Evolutionary conservation across 2,329 filamentous ascomycete genomes (phyloP).

Genomic region (Fusarium nelsonii): DNA sequence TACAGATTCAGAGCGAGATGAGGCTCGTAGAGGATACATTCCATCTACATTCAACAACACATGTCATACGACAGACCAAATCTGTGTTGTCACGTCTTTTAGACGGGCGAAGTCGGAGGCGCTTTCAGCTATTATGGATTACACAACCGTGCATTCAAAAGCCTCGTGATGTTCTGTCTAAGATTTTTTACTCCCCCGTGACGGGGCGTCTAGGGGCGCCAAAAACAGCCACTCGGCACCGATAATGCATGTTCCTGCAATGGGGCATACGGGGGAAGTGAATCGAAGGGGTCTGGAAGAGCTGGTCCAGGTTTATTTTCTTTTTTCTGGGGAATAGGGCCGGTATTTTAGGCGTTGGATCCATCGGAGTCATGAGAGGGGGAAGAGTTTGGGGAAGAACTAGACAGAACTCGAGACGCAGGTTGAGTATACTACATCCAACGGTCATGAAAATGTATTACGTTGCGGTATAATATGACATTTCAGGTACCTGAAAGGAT

Average conservation of each 20-base stretch:
- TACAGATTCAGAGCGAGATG: slow-evolving; percentile 25
- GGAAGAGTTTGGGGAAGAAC: slow-evolving; percentile 18
- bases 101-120: slow-evolving; percentile 43
- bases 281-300: slow-evolving; percentile 44
- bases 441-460: not conserved
- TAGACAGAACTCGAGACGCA: slow-evolving; percentile 13
- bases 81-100: slow-evolving; percentile 38
- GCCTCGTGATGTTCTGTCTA: slow-evolving; percentile 37
- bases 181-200: slow-evolving; percentile 38
- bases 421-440: slow-evolving; percentile 9
- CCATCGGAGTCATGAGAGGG: slow-evolving; percentile 14
- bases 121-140: slow-evolving; percentile 27
- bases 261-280: slow-evolving; percentile 28
- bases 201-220: slow-evolving; percentile 35
- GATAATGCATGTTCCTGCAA: slow-evolving; percentile 38
- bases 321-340: slow-evolving; percentile 33
- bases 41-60: not conserved
- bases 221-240: slow-evolving; percentile 30
- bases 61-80: slow-evolving; percentile 44
- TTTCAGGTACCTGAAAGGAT: not conserved
- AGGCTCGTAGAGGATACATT: slow-evolving; percentile 21
- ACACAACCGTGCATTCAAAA: slow-evolving; percentile 41
- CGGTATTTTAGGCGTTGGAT: not conserved
- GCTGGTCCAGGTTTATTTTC: slow-evolving; percentile 9
- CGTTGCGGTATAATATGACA: not conserved